Evolutionary conservation across 768 basidiomycete genomes (phyloP).

Genomic region (Boletus patriciae): DNA sequence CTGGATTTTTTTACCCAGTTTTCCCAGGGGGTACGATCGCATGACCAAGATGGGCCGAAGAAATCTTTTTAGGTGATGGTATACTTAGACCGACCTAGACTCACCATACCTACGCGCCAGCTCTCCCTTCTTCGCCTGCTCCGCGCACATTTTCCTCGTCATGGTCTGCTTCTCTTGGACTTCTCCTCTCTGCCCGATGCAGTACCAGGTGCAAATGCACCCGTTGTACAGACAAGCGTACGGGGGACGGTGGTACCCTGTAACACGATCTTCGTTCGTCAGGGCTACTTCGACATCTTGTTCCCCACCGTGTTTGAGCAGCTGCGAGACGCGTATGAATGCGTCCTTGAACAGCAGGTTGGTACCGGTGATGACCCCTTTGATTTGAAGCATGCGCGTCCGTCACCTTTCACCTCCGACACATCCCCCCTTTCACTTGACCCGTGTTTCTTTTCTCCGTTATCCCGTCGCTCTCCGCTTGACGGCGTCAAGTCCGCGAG

Average conservation of each 20-base stretch:
- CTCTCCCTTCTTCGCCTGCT: slow-evolving; percentile 82
- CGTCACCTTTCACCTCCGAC: slow-evolving; percentile 53
- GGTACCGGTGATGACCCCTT: slow-evolving; percentile 22
- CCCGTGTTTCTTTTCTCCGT: slow-evolving; percentile 66
- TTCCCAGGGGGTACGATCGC: too few species aligned
- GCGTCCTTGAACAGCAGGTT: slow-evolving; percentile 63
- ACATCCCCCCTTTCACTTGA: slow-evolving; percentile 54
- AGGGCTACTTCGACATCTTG: slow-evolving; percentile 98
- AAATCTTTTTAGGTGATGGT: too few species aligned
- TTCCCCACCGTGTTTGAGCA: slow-evolving; percentile 91
- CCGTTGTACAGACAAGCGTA: slow-evolving; percentile 94
- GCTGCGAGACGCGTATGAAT: slow-evolving; percentile 88
- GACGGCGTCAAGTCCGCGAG: slow-evolving; percentile 75
- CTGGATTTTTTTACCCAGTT: too few species aligned
- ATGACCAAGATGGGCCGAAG: too few species aligned
- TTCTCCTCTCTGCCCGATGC: slow-evolving; percentile 87
- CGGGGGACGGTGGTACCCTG: slow-evolving; percentile 85
- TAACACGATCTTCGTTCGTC: slow-evolving; percentile 86
- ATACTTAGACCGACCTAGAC: too few species aligned
- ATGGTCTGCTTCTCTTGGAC: slow-evolving; percentile 92
- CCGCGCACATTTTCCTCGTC: slow-evolving; percentile 81
- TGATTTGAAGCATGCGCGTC: slow-evolving; percentile 36
- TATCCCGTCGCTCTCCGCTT: slow-evolving; percentile 53
- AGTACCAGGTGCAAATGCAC: slow-evolving; percentile 64
- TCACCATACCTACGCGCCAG: slow-evolving; percentile 88